A percentile compares a stretch with the other conserved stretches of the same genome.
These are phyloP conservation scores for Schoenoplectus triqueter DNA, from an alignment of 202 grass and related monocot genomes.

Conservation along the genomic window DNA sequence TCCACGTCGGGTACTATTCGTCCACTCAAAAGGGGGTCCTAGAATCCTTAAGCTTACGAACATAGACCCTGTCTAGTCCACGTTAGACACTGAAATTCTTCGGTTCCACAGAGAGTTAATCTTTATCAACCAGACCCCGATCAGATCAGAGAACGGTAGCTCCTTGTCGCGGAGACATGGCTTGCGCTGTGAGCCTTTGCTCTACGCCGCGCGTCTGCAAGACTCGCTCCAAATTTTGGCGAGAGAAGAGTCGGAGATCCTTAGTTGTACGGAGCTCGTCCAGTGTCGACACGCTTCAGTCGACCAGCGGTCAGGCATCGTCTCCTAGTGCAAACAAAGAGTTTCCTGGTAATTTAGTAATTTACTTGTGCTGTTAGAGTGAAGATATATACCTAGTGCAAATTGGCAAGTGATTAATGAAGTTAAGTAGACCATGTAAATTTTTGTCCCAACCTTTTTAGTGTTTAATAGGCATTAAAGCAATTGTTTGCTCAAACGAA, in stretches of 20 bases:
- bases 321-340: constrained; percentile 24
- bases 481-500: not conserved
- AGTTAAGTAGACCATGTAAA: not conserved
- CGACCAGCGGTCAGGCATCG: constrained; percentile 29
- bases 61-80: not conserved
- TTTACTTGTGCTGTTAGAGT: not conserved
- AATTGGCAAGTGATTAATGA: not conserved
- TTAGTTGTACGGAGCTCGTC: constrained; percentile 35
- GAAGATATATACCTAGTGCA: not conserved
- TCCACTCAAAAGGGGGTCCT: not conserved
- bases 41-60: no score
- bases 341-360: constrained; percentile 39
- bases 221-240: constrained; percentile 28
- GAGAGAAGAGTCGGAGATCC: constrained; percentile 18
- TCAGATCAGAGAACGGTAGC: not conserved
- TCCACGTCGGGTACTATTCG: no score
- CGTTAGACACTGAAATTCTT: not conserved
- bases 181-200: constrained; percentile 29
- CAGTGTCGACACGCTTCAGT: constrained; percentile 18
- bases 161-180: constrained; percentile 19
- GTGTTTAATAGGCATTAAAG: no score
- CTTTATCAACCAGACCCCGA: not conserved
- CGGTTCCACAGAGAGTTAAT: not conserved
- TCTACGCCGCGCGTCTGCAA: not conserved
- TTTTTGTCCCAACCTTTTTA: no score